Evolutionary conservation across 257 asterid species (phyloP).

Genomic region (Przewalskia tangutica): DNA sequence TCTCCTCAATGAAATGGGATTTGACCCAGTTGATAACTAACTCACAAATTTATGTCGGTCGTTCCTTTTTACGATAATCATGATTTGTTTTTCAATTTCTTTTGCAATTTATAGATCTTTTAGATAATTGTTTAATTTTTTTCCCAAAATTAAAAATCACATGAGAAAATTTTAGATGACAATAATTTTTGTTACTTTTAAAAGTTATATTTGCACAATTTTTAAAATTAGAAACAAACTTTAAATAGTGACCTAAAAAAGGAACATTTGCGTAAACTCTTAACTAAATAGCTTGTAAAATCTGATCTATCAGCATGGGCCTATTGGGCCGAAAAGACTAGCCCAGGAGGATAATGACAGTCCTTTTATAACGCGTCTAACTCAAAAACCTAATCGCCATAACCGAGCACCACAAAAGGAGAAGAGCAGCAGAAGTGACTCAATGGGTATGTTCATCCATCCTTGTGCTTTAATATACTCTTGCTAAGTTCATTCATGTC

Average conservation of each 20-base stretch:
- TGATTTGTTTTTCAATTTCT: neutral
- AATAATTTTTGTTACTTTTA: too few species aligned
- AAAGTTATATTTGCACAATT: neutral
- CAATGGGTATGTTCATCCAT: neutral
- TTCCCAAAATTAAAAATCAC: too few species aligned
- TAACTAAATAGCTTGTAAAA: neutral
- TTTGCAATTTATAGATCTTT: neutral
- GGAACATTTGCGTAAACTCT: neutral
- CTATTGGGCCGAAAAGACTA: neutral
- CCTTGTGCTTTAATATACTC: too few species aligned
- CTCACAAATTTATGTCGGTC: too few species aligned
- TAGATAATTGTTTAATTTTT: neutral
- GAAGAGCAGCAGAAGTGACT: neutral
- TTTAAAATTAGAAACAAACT: neutral
- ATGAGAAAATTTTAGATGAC: neutral
- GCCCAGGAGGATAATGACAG: neutral
- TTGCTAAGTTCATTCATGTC: too few species aligned
- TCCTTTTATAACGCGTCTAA: neutral
- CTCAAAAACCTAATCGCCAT: neutral
- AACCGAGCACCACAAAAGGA: neutral
- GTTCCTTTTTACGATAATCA: too few species aligned
- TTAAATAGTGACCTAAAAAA: neutral
- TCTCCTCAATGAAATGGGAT: neutral
- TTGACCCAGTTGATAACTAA: neutral
- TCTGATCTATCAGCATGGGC: neutral